A percentile compares a stretch with the other conserved stretches of the same genome.
Conservation (phyloP, 129 eudicot genomes). For the Artemisia tridentata region DNA sequence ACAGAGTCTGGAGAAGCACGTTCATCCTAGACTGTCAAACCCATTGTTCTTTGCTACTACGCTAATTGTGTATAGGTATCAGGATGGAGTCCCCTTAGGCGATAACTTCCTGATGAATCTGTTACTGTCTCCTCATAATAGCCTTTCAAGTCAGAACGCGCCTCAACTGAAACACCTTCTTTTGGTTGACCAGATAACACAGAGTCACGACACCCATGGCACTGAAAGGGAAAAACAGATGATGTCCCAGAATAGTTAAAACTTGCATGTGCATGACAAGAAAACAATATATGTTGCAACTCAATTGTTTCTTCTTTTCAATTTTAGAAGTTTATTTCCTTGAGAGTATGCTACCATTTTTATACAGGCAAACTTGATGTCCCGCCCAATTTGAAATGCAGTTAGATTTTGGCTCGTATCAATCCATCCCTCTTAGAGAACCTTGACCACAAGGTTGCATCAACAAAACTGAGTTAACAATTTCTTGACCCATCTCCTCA, state of each 20-base stretch:
- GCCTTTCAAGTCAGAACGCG: slow-evolving; percentile 84
- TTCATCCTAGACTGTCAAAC: slow-evolving; percentile 54
- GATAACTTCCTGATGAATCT: slow-evolving; percentile 83
- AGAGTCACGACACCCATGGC: slow-evolving; percentile 87
- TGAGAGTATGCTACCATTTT: no score
- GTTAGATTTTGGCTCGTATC: no score
- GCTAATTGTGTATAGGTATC: slow-evolving; percentile 61
- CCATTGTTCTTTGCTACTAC: slow-evolving; percentile 65
- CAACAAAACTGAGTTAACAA: no score
- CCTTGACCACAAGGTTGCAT: no score
- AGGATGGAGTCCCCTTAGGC: slow-evolving; percentile 87
- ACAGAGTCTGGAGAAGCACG: slow-evolving; percentile 91
- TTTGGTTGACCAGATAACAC: slow-evolving; percentile 88
- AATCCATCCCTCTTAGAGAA: no score
- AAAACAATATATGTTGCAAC: slow-evolving; percentile 1
- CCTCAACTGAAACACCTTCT: slow-evolving; percentile 90
- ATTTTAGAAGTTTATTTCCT: background rate
- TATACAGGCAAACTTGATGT: no score
- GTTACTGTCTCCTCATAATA: slow-evolving; percentile 86
- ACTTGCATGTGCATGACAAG: background rate
- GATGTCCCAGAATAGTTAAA: background rate
- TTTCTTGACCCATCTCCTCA: no score
- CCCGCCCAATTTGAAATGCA: no score
- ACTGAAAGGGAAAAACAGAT: slow-evolving; percentile 40
- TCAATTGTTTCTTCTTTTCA: background rate